These are phyloP conservation scores for Trifolium subterraneum DNA, from an alignment of 306 rosid genomes.

Conservation along the genomic window DNA sequence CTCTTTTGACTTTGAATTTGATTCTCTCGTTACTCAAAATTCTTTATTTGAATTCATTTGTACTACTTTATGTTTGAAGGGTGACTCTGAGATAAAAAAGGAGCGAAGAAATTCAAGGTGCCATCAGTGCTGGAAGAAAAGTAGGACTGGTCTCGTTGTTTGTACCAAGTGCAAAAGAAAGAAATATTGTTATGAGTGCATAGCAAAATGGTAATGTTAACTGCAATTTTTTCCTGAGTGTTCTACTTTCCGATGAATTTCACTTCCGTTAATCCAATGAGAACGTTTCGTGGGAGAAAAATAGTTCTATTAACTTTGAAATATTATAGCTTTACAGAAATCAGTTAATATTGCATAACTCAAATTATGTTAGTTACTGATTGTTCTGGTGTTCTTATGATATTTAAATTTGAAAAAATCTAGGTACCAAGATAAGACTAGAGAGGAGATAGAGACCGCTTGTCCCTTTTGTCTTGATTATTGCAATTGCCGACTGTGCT, in stretches of 20 bases:
- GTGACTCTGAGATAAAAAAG: conserved; percentile 40
- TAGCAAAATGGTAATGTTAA: conserved; percentile 62
- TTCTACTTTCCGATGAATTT: conserved; percentile 17
- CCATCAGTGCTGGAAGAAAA: conserved; percentile 62
- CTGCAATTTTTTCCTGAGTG: neutral
- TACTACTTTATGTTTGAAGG: conserved; percentile 47
- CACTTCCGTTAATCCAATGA: conserved; percentile 12
- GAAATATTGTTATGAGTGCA: conserved; percentile 66
- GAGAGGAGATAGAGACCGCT: conserved; percentile 52
- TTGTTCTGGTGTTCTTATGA: conserved; percentile 39
- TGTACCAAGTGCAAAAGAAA: conserved; percentile 63
- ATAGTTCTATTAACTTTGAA: neutral
- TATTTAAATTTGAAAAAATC: conserved; percentile 37
- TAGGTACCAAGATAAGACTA: conserved; percentile 67
- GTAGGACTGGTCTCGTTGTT: conserved; percentile 46
- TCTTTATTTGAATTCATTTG: conserved; percentile 24
- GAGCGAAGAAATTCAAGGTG: conserved; percentile 49
- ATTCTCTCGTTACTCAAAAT: conserved; percentile 14
- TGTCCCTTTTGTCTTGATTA: conserved; percentile 65
- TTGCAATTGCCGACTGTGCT: conserved; percentile 71
- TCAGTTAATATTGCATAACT: conserved; percentile 29
- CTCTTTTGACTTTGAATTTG: conserved; percentile 28
- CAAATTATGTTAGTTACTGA: conserved; percentile 31
- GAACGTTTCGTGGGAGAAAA: conserved; percentile 1
- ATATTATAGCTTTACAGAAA: conserved; percentile 21